A percentile compares a stretch with the other conserved stretches of the same genome.
Conservation (phyloP, 108 stramenopile species). For the Parietichytrium sp. region DNA sequence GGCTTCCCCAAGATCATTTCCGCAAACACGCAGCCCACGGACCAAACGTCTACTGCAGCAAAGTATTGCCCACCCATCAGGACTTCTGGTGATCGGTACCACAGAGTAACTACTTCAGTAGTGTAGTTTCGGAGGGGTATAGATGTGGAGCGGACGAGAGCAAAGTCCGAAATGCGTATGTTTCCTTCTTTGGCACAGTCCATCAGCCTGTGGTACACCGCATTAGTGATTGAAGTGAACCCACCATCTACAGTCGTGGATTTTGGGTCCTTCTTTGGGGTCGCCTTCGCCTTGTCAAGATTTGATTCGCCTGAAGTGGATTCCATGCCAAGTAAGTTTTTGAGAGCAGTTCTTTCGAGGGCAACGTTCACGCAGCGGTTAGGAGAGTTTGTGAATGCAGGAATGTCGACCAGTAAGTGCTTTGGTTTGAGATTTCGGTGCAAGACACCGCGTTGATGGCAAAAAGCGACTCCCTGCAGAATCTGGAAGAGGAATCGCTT, state of each 20-base stretch:
- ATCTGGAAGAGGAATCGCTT: conserved; percentile 86
- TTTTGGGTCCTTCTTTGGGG: conserved; percentile 44
- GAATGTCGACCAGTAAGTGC: conserved; percentile 83
- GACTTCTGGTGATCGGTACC: conserved; percentile 98
- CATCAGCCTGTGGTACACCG: conserved; percentile 70
- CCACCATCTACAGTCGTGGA: neutral
- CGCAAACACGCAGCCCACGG: conserved; percentile 93
- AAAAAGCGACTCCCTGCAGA: conserved; percentile 92
- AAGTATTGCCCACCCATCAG: conserved; percentile 91
- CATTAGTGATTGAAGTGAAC: conserved; percentile 54
- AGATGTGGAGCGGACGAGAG: conserved; percentile 81
- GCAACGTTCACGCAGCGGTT: neutral
- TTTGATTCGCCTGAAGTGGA: no score
- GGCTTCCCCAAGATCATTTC: conserved; percentile 72
- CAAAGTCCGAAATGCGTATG: conserved; percentile 78
- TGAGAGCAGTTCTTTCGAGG: neutral
- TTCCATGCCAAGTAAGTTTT: neutral
- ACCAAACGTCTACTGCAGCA: conserved; percentile 98
- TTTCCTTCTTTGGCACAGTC: neutral
- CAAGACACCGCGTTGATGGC: conserved; percentile 93
- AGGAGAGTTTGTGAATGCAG: neutral
- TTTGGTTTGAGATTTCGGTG: conserved; percentile 92
- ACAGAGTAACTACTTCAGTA: conserved; percentile 87
- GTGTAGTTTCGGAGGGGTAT: conserved; percentile 61
- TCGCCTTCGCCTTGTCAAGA: conserved; percentile 16